Evolutionary conservation across 1,284 basidiomycete species (phyloP).

Genomic region (Microbotryum intermedium): DNA sequence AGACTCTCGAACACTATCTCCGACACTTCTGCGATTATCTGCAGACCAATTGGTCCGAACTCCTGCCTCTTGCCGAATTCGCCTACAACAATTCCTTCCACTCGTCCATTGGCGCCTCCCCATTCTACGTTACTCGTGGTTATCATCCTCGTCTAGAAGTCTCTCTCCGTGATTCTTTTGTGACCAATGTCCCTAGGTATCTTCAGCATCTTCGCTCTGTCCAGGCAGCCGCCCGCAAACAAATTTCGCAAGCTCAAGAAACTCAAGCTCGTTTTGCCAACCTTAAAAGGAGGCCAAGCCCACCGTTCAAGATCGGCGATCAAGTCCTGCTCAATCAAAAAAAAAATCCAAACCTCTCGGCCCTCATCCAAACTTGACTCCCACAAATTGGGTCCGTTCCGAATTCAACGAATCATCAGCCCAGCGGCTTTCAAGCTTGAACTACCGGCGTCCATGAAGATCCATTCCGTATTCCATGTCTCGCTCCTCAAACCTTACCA

Average conservation of each 20-base stretch:
- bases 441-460: constrained; percentile 35
- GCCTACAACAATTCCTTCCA: constrained; percentile 33
- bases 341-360: constrained; percentile 41
- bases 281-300: neutral
- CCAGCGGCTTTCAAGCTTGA: constrained; percentile 32
- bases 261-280: neutral
- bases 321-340: neutral
- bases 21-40: constrained; percentile 17
- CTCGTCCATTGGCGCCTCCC: constrained; percentile 25
- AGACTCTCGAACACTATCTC: constrained; percentile 42
- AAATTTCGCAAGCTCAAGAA: neutral
- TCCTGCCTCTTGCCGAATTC: constrained; percentile 29
- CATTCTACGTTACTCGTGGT: constrained; percentile 18
- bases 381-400: constrained; percentile 41
- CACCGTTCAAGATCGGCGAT: neutral
- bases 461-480: constrained; percentile 46
- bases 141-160: neutral
- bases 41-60: constrained; percentile 31
- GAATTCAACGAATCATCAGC: constrained; percentile 35
- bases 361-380: constrained; percentile 43
- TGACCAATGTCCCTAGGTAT: neutral
- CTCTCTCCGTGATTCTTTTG: neutral
- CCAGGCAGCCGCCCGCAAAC: neutral
- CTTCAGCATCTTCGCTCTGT: neutral
- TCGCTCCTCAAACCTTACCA: constrained; percentile 40